Evolutionary conservation across 768 basidiomycete genomes (phyloP).

Genomic region (Lactarius indigo): DNA sequence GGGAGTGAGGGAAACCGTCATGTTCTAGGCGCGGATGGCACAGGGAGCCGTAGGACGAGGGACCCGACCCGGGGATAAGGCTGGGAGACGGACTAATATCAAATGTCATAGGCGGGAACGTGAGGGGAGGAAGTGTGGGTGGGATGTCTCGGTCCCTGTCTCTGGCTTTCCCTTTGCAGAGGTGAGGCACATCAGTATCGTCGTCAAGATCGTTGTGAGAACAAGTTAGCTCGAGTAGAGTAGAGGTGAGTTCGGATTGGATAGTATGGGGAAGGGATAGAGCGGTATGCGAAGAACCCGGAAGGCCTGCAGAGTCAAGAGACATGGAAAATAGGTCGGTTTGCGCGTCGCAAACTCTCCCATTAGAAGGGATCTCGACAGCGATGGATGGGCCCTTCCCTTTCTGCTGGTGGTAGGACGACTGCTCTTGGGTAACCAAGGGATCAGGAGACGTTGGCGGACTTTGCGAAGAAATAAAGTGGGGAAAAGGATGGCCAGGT

Average conservation of each 20-base stretch:
- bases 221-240: background rate
- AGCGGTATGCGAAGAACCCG: constrained; percentile 27
- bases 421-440: background rate
- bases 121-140: constrained; percentile 62
- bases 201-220: constrained; percentile 16
- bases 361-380: constrained; percentile 44
- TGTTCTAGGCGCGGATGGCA: constrained; percentile 5
- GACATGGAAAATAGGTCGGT: constrained; percentile 31
- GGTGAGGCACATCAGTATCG: constrained; percentile 17
- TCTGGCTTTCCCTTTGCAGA: constrained; percentile 53
- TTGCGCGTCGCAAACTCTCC: constrained; percentile 30
- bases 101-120: constrained; percentile 54
- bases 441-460: constrained; percentile 4
- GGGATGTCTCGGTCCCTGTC: constrained; percentile 48
- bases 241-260: constrained; percentile 10
- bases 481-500: constrained; percentile 5
- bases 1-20: constrained; percentile 1
- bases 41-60: constrained; percentile 35
- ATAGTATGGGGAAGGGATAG: constrained; percentile 24
- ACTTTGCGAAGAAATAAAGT: background rate
- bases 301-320: constrained; percentile 13
- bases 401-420: constrained; percentile 36
- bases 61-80: constrained; percentile 27
- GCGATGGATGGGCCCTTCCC: constrained; percentile 56
- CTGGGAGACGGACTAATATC: constrained; percentile 40